phyloP scores from a whole-genome alignment of 2,329 filamentous ascomycete species.

The Fusarium sp. region DNA sequence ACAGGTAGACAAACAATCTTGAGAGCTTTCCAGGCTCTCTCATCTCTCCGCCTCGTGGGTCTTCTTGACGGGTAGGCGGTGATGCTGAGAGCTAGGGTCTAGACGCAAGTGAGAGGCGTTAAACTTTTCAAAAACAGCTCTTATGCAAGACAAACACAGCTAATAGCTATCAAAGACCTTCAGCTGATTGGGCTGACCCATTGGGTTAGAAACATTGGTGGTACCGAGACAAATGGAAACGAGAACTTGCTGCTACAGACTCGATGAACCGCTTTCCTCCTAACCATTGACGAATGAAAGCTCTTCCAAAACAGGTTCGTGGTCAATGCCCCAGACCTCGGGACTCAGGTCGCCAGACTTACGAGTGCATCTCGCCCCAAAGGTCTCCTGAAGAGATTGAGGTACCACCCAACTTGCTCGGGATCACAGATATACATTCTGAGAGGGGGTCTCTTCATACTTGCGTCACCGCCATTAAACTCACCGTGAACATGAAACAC shows the following conservation, averaged over 20 bases:
- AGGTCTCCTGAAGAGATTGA: no score
- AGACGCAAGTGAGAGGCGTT: not conserved
- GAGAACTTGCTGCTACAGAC: not conserved
- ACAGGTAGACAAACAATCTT: accelerated
- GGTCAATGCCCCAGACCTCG: not conserved
- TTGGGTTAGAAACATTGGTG: not conserved
- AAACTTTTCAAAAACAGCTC: not conserved
- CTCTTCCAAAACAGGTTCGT: not conserved
- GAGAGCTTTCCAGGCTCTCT: accelerated
- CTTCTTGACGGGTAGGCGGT: not conserved
- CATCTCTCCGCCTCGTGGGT: accelerated
- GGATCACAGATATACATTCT: not conserved
- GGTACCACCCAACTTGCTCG: not conserved
- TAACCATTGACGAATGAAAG: not conserved
- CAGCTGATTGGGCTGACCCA: no score
- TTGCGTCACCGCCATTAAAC: no score
- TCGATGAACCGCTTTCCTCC: not conserved
- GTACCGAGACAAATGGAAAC: not conserved
- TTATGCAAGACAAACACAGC: not conserved
- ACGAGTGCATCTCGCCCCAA: not conserved
- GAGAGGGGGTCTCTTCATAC: not conserved
- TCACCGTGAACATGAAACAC: not conserved
- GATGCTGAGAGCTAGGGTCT: not conserved
- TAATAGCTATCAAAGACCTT: not conserved
- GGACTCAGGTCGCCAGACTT: not conserved